phyloP scores from a whole-genome alignment of 2,329 filamentous ascomycete species.

The Thelonectria discophora region DNA sequence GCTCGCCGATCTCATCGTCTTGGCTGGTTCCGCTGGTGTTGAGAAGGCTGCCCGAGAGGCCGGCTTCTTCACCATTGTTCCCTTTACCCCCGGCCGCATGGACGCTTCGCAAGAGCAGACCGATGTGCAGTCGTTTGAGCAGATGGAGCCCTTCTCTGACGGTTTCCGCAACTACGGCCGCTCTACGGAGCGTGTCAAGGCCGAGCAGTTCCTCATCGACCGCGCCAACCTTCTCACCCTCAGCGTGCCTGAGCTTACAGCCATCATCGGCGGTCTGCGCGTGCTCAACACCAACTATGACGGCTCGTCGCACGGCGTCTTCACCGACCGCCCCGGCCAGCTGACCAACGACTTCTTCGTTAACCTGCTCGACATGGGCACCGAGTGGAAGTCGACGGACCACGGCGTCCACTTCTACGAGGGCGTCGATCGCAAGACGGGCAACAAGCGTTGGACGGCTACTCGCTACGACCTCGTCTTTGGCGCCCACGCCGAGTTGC shows the following conservation, averaged over 20 bases:
- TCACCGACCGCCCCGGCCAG: constrained; percentile 73
- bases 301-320: constrained; percentile 71
- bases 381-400: constrained; percentile 62
- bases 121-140: constrained; percentile 68
- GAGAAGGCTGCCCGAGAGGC: constrained; percentile 73
- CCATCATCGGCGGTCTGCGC: constrained; percentile 76
- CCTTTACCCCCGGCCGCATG: constrained; percentile 76
- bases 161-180: constrained; percentile 84
- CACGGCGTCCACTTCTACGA: constrained; percentile 65
- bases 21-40: constrained; percentile 73
- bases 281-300: constrained; percentile 76
- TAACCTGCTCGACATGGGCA: constrained; percentile 76
- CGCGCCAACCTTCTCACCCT: constrained; percentile 75
- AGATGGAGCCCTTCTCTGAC: constrained; percentile 74
- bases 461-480: constrained; percentile 76
- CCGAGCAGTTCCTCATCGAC: constrained; percentile 77
- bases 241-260: constrained; percentile 74
- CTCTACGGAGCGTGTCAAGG: constrained; percentile 66
- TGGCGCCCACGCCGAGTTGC: constrained; percentile 76
- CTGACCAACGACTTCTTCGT: constrained; percentile 85
- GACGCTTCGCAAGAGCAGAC: constrained; percentile 79
- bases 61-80: constrained; percentile 63
- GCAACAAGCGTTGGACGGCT: constrained; percentile 73
- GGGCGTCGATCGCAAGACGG: constrained; percentile 73
- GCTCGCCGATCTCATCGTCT: constrained; percentile 80